Base-by-base conservation (phyloP, 2,329 filamentous ascomycete genomes). In the Byssochlamys sp. region DNA sequence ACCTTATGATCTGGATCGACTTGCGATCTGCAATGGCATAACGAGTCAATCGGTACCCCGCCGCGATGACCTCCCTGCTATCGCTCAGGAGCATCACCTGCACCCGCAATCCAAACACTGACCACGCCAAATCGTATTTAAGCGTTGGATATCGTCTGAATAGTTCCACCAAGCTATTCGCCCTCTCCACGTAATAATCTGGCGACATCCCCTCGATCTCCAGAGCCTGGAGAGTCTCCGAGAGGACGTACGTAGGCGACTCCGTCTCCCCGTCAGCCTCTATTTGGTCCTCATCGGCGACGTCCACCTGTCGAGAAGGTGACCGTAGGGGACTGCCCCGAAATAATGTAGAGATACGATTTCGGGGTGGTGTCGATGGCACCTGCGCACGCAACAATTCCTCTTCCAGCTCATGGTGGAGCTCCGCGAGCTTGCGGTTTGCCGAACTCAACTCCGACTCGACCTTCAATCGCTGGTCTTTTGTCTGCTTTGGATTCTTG, bases 101-200 rank as follows among this genome's bases (percentile, higher is more conserved):
- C 78, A 97, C 91, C 50, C 94, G 84, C 53, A 95, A 76, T 1
- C 95, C 94, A 73, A 99, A 99, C 1, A 95, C 86, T 3, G 91
- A 89, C 94, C 94, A 99, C 1, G 90, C 91, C 53, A 99, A 77
- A 72, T 99, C 95, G 71, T 97, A 96, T 70, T 99, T 99, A 58
- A 99, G 80, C 1, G 90, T 92, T 1, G 91, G 90, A 72, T 97
- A 85, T 55, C 90, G 83, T 71, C 92, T 96, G 76, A 99, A 95
- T n/a, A 99, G 80, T 61, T 95, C 89, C n/a, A 97, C 94, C 7
- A 99, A 80, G 62, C 84, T 89, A 69, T 99, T 99, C 27, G 91
- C 91, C 60, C 90, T 85, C 59, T 89, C 89, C 55, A 99, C 92
- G 69, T 99, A 99, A 75, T 95, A 96, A 73, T 97, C 94, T 0